Evolutionary conservation across 179 eudicot species (phyloP).

Genomic region (Drosera spatulata): DNA sequence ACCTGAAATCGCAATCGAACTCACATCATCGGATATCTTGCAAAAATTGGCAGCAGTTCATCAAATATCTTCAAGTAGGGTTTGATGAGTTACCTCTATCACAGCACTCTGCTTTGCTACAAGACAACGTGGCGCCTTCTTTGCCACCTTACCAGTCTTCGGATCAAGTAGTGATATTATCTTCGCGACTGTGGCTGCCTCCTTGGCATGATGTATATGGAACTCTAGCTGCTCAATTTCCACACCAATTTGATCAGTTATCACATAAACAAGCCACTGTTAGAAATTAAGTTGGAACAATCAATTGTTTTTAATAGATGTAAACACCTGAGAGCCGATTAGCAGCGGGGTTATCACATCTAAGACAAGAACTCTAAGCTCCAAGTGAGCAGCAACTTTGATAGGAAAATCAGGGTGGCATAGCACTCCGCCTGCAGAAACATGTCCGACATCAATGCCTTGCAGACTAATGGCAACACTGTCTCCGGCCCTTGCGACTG

Average conservation of each 20-base stretch:
- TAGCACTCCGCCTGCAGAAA: slow-evolving; percentile 75
- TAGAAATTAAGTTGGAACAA: too few relatives aligned
- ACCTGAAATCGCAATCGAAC: slow-evolving; percentile 31
- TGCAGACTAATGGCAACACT: slow-evolving; percentile 71
- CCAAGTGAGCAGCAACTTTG: slow-evolving; percentile 62
- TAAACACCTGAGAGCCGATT: slow-evolving; percentile 69
- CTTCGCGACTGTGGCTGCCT: slow-evolving; percentile 66
- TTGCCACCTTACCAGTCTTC: slow-evolving; percentile 73
- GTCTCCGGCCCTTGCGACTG: slow-evolving; percentile 86
- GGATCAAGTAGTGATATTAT: slow-evolving; percentile 79
- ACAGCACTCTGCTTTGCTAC: slow-evolving; percentile 80
- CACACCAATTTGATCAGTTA: too few relatives aligned
- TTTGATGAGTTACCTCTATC: slow-evolving; percentile 47
- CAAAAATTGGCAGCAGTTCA: too few relatives aligned
- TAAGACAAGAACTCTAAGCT: slow-evolving; percentile 71
- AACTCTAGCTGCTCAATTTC: slow-evolving; percentile 62
- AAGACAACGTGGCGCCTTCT: slow-evolving; percentile 83
- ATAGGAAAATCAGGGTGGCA: slow-evolving; percentile 98
- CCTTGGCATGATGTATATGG: slow-evolving; percentile 82
- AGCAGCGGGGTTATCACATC: slow-evolving; percentile 68
- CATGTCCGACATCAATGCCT: slow-evolving; percentile 57
- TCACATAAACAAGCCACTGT: too few relatives aligned
- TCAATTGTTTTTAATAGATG: too few relatives aligned
- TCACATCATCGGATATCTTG: too few relatives aligned
- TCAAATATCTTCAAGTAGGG: not conserved